Evolutionary conservation across 129 eudicot species (phyloP), one percentile per base, ranked within the genome.

Genomic region (Artemisia argyi): DNA sequence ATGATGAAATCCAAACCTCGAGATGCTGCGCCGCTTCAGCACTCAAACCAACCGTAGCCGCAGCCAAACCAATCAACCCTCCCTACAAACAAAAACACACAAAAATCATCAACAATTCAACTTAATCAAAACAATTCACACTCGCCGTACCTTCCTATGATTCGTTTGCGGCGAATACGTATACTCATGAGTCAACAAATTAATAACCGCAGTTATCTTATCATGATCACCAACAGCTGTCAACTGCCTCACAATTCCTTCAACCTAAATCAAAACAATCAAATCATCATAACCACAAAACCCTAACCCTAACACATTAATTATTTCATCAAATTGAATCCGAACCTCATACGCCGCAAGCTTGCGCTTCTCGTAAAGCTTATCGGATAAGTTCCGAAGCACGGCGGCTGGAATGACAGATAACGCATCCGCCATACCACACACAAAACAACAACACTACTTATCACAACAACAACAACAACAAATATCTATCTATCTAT

Each of bases 41-140:
- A 66, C 92, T 82, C 92, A 93, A 87, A 47, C 95, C 98, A 78
- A 93, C 96, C 15, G 98, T 93, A 16, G 86, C 97, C 7, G 98
- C 97, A 52, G 98, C 98, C 92, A 94, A 76, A 79, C 97, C 98
- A 73, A 94, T 90, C 84, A 90, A 83, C 22, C 98, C 98, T 76
- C 98, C 98, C 98, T 94, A 71, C 3, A 19, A 26, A 75, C 18
- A 65, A 67, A 14, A 16, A 74, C 18, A 28, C 32, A 28, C 32
- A 28, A 28, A 47, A 59, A 44, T 78, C 32, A 71, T 15, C 9
- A 76, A 69, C 71, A 73, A 52, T 7, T 42, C 71, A 69, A 73
- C 24, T 26, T 35, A 66, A 65, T 28, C 32, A 64, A 65, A 39
- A 39, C 9, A 6, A 39, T 0, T 59, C 4, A 48, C 28, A 20